Percentiles rank a stretch among this genome's conserved stretches.
Evolutionary conservation across 2,329 filamentous ascomycete species (phyloP).

Genomic region (Didymella exigua): DNA sequence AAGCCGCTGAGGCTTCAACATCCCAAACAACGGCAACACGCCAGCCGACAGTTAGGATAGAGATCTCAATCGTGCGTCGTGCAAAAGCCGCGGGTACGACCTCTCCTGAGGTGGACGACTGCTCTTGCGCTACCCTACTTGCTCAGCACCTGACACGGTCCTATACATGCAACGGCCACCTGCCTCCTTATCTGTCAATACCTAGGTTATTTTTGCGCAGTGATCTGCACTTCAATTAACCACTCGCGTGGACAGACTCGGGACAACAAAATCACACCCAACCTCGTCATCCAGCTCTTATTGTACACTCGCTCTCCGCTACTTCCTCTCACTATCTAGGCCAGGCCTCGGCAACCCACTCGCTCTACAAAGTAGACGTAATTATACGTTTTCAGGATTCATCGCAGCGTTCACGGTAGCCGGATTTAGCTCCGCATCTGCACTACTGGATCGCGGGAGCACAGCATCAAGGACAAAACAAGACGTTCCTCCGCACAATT

Average conservation of each 20-base stretch:
- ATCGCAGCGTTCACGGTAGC: slow-evolving; percentile 8
- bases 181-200: slow-evolving; percentile 14
- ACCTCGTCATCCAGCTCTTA: slow-evolving; percentile 20
- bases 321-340: slow-evolving; percentile 18
- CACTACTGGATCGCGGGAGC: slow-evolving; percentile 19
- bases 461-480: slow-evolving; percentile 16
- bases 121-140: background rate
- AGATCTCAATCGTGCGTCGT: slow-evolving; percentile 17
- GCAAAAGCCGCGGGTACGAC: slow-evolving; percentile 22
- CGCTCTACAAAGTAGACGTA: slow-evolving; percentile 2
- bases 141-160: slow-evolving; percentile 9
- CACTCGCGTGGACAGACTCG: slow-evolving; percentile 8
- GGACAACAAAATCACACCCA: slow-evolving; percentile 29
- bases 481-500: slow-evolving; percentile 18
- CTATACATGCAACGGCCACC: slow-evolving; percentile 11
- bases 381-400: slow-evolving; percentile 4
- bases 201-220: slow-evolving; percentile 32
- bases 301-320: slow-evolving; percentile 35
- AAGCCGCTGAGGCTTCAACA: background rate
- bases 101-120: background rate
- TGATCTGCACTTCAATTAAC: slow-evolving; percentile 37
- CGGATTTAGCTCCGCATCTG: slow-evolving; percentile 22
- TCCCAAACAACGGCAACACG: slow-evolving; percentile 11
- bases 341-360: slow-evolving; percentile 9
- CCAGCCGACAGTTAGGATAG: slow-evolving; percentile 5